A percentile compares a stretch with the other conserved stretches of the same genome.
phyloP scores from a whole-genome alignment of 305 asterid species.

The Rubia balearica region DNA sequence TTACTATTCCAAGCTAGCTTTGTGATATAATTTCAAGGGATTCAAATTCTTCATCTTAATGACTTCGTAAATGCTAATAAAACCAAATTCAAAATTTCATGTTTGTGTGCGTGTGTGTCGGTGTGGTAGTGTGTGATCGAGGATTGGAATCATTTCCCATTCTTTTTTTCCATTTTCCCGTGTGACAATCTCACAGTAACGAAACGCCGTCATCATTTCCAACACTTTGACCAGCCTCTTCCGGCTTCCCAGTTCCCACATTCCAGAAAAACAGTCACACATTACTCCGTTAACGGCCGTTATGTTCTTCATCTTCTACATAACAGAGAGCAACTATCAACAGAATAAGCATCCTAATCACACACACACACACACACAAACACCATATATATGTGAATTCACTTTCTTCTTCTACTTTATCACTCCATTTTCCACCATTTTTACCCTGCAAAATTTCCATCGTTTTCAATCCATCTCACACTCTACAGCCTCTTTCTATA shows the following conservation, averaged over 20 bases:
- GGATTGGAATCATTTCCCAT: neutral
- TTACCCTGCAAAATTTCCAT: neutral
- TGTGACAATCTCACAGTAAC: neutral
- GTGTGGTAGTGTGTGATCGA: neutral
- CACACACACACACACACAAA: neutral
- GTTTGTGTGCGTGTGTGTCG: neutral
- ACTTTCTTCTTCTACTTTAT: neutral
- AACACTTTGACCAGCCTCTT: slow-evolving; percentile 2
- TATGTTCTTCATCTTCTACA: neutral
- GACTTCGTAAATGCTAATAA: no score
- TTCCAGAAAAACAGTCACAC: neutral
- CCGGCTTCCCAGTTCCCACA: neutral
- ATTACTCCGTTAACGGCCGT: neutral
- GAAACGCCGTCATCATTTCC: neutral
- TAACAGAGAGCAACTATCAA: neutral
- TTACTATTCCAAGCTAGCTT: no score
- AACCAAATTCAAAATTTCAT: neutral
- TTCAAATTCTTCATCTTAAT: no score
- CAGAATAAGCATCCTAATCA: neutral
- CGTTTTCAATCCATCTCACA: neutral
- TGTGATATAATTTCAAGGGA: no score
- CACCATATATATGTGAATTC: neutral
- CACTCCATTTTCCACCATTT: neutral
- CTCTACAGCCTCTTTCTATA: neutral
- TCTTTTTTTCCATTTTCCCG: neutral